Base-by-base conservation (phyloP, 208 protist species). In the Acanthamoeba healyi region DNA sequence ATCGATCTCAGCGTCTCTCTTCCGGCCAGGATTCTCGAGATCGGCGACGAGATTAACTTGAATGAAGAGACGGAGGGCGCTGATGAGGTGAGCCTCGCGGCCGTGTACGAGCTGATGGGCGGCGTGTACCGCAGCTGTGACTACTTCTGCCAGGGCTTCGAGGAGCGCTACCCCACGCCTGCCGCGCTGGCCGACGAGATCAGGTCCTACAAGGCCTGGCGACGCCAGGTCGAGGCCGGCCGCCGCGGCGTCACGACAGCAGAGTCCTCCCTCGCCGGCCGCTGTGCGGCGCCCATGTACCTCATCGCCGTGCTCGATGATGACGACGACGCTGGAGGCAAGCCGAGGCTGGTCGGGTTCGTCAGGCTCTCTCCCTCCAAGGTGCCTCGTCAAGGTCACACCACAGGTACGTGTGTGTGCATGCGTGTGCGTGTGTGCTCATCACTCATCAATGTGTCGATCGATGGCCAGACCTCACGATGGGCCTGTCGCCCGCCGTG, bases 341-440 rank as follows among this genome's bases (percentile, higher is more conserved):
- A 74, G 36, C 70, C 6, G 14, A 1, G 26, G 36, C 19, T 81
- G 70, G 70, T 81, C 34, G 70, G 70, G 2, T 81, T 81, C 70
- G 70, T 81, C 36, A 32, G 70, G n/a, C n/a, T 81, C 36, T 81
- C 70, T n/a, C 70, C 70, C 38, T 81, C 70, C 70, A 81, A 81
- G 36, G 70, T 81, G 70, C 70, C 70, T 4, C 70, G 70, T 3
- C 70, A 81, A 38, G 70, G 70, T 12, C 70, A 81, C 38, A 81
- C 70, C 34, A 38, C 70, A n/a, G 70, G 70, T 81, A 24, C 70
- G 40, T 49, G 0, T 5, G 10, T 81, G 36, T 44, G 22, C 24
- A 12, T 29, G 40, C 36, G 40, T 29, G 70, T 38, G 22, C 54
- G 22, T 74, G 5, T 38, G n/a, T 40, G n/a, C 36, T 49, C 10